Conservation (phyloP, 768 basidiomycete genomes). For the Fistulinella prunicolor region DNA sequence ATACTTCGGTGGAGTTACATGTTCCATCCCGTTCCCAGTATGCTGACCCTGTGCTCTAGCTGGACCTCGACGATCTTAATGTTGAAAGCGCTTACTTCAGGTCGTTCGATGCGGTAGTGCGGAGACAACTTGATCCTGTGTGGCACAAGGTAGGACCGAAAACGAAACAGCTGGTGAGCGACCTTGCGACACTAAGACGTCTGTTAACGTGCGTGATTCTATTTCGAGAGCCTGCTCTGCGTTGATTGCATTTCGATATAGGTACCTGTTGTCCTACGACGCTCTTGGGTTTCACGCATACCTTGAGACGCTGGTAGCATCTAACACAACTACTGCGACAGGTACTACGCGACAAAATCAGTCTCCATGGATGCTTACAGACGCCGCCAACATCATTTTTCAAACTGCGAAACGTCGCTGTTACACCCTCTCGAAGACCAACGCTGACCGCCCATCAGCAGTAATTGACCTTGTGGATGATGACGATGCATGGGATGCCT, state of each 20-base stretch:
- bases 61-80: constrained; percentile 90
- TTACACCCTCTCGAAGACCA: constrained; percentile 49
- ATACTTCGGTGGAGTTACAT: constrained; percentile 53
- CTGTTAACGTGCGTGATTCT: constrained; percentile 63
- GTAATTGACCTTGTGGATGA: constrained; percentile 51
- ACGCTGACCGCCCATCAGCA: constrained; percentile 19
- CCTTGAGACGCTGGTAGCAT: constrained; percentile 80
- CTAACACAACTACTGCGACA: constrained; percentile 47
- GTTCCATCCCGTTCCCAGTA: background rate
- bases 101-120: constrained; percentile 86
- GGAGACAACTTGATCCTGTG: constrained; percentile 85
- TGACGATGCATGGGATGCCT: constrained; percentile 72
- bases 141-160: constrained; percentile 96
- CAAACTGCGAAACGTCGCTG: constrained; percentile 77
- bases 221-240: background rate
- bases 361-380: constrained; percentile 89
- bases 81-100: constrained; percentile 93
- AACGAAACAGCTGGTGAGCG: constrained; percentile 88
- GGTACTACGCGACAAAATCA: constrained; percentile 64
- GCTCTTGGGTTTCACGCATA: constrained; percentile 88
- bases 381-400: constrained; percentile 87
- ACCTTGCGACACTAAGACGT: constrained; percentile 80
- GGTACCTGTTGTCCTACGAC: constrained; percentile 86
- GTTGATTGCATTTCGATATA: background rate
- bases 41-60: constrained; percentile 42